Evolutionary conservation across 257 asterid genomes (phyloP).

Genomic region (Solanum stenotomum): DNA sequence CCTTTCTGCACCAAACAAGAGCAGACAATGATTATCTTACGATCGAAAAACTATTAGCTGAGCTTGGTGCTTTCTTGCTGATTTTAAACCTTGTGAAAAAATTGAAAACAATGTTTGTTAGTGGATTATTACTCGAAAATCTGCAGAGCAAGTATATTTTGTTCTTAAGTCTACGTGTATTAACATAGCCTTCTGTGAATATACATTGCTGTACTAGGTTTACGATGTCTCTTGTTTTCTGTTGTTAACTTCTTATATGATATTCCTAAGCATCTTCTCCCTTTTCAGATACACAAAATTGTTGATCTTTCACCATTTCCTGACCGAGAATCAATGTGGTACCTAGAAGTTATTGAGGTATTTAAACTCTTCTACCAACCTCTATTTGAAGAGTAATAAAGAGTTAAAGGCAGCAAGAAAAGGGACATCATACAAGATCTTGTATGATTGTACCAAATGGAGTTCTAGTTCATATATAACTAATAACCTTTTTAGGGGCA

Average conservation of each 20-base stretch:
- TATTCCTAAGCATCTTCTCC: neutral
- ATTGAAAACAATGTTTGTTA: neutral
- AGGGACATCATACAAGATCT: neutral
- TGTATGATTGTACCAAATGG: neutral
- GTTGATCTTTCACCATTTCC: slow-evolving; percentile 73
- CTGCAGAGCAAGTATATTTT: neutral
- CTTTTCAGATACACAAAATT: slow-evolving; percentile 80
- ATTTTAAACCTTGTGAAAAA: neutral
- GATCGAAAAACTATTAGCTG: neutral
- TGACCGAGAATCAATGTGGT: slow-evolving; percentile 93
- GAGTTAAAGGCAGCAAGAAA: neutral
- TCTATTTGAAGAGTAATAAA: slow-evolving; percentile 25
- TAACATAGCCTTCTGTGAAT: neutral
- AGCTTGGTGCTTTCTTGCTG: neutral
- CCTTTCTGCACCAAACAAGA: neutral
- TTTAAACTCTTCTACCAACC: slow-evolving; percentile 70
- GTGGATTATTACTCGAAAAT: neutral
- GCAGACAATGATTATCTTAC: neutral
- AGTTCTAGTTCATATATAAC: neutral
- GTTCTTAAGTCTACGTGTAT: neutral
- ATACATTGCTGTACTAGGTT: neutral
- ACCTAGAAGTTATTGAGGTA: slow-evolving; percentile 84
- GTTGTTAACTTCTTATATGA: neutral
- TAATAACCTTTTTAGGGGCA: neutral
- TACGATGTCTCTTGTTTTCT: neutral